Conservation (phyloP, 805 yeast genomes). For the Candida montana region DNA sequence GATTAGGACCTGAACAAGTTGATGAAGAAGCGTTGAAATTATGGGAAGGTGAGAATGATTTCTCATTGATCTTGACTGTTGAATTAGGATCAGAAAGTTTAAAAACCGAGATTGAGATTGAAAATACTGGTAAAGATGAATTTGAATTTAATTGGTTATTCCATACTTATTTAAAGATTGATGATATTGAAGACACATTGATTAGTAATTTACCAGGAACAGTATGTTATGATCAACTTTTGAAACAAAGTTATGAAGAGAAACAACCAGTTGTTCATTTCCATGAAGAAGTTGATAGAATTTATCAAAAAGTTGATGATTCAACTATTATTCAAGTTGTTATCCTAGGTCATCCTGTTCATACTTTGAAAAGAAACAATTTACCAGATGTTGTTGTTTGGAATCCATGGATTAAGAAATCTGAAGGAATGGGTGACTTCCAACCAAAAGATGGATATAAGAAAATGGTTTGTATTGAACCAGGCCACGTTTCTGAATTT, state of each 20-base stretch:
- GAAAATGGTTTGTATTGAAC: slow-evolving; percentile 91
- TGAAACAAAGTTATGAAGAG: slow-evolving; percentile 56
- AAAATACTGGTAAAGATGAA: slow-evolving; percentile 55
- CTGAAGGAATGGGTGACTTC: slow-evolving; percentile 83
- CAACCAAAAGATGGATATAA: slow-evolving; percentile 79
- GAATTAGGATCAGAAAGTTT: slow-evolving; percentile 53
- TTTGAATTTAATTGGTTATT: slow-evolving; percentile 92
- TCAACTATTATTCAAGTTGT: slow-evolving; percentile 60
- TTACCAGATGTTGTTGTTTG: slow-evolving; percentile 79
- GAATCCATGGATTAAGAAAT: slow-evolving; percentile 93
- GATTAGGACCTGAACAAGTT: slow-evolving; percentile 80
- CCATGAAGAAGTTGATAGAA: slow-evolving; percentile 78
- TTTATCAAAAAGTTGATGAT: slow-evolving; percentile 59
- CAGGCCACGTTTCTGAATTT: slow-evolving; percentile 78
- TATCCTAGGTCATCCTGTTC: slow-evolving; percentile 63
- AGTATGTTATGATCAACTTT: slow-evolving; percentile 69
- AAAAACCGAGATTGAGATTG: slow-evolving; percentile 68
- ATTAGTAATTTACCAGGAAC: slow-evolving; percentile 77
- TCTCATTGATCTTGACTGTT: slow-evolving; percentile 69
- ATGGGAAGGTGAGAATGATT: slow-evolving; percentile 50
- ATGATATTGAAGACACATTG: slow-evolving; percentile 70
- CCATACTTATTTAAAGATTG: slow-evolving; percentile 80
- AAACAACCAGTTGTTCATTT: slow-evolving; percentile 71
- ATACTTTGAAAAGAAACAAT: slow-evolving; percentile 59
- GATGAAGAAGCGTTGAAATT: slow-evolving; percentile 59